Base-by-base conservation (phyloP, 495 filamentous ascomycete genomes). In the Margaritispora aquatica region DNA sequence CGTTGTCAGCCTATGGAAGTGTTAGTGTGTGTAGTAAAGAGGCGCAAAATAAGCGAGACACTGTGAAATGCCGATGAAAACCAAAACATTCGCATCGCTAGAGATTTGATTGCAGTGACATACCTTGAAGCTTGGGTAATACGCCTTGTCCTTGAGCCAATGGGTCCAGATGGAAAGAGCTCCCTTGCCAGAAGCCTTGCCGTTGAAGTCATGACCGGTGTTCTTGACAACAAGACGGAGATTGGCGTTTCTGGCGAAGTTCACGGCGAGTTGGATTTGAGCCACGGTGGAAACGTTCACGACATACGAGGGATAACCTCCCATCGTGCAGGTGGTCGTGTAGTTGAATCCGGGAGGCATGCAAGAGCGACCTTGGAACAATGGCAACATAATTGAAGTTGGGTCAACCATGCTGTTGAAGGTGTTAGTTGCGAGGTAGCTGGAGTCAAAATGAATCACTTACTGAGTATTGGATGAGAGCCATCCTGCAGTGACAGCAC, bases 141-240 rank as follows among this genome's bases (percentile, higher is more conserved):
- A 66, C 1, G 47, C 19, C 9, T 62, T 53, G 23, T 57, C 63
- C 26, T 66, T 59, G 13, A 66, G 29, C 34, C 59, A 19, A 29
- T 61, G 26, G 19, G 31, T 36, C 31, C 27, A 22, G 26, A 65
- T 53, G 15, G 47, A 55, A 5, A 65, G 51, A 19, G 63, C 60
- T 0, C 63, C 63, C 4, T 55, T 55, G 22, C 63, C 63, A 13
- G 27, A 49, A 3, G 55, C 55, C 44, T 61, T 79, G 51, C 82
- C 83, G 29, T 76, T 70, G 62, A 77, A 76, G 55, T 83, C 82
- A 67, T 85, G 84, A 5, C 86, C 85, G 0, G 81, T 84, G 58
- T 83, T 86, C 41, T 82, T 82, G 54, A 90, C 72, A 24, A 87
- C 69, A 8, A 88, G 64, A 19, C 85, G 74, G 59, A 89, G 76